Evolutionary conservation across 768 basidiomycete species (phyloP).

Genomic region (Butyriboletus loyo): DNA sequence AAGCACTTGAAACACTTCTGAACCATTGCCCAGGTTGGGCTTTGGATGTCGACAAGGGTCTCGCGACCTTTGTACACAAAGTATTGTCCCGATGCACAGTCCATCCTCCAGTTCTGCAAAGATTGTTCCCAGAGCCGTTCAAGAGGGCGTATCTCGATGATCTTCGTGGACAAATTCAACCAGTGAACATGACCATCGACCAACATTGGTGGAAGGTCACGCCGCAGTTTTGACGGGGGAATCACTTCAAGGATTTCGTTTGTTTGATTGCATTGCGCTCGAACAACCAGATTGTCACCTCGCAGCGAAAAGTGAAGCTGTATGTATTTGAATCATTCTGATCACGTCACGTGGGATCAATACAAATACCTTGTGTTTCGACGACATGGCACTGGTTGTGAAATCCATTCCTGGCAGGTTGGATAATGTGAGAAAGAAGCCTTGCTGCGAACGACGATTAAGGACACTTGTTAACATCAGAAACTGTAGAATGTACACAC

Average conservation of each 20-base stretch:
- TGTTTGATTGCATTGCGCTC: not conserved
- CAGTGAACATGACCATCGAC: slow-evolving; percentile 22
- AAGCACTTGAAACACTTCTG: not conserved
- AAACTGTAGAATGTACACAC: no score
- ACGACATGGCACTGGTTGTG: not conserved
- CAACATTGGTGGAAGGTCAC: slow-evolving; percentile 17
- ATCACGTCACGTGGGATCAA: not conserved
- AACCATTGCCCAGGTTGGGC: slow-evolving; percentile 19
- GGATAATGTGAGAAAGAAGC: not conserved
- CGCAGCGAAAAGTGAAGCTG: slow-evolving; percentile 18
- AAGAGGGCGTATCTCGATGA: slow-evolving; percentile 25
- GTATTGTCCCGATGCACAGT: not conserved
- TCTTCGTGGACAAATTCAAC: slow-evolving; percentile 13
- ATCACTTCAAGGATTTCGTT: slow-evolving; percentile 16
- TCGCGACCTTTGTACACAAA: not conserved
- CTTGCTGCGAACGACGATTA: no score
- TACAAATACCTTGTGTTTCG: slow-evolving; percentile 2
- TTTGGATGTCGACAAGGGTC: slow-evolving; percentile 21
- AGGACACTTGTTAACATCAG: no score
- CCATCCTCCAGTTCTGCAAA: slow-evolving; percentile 18
- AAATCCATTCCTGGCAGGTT: not conserved
- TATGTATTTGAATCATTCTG: not conserved
- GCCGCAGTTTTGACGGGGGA: slow-evolving; percentile 5
- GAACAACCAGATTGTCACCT: slow-evolving; percentile 4
- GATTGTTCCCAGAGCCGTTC: slow-evolving; percentile 19